Evolutionary conservation across 1,139 yeast genomes (phyloP), one percentile per base, ranked within the genome.

Genomic region (Yamadazyma pseudoaaseri): DNA sequence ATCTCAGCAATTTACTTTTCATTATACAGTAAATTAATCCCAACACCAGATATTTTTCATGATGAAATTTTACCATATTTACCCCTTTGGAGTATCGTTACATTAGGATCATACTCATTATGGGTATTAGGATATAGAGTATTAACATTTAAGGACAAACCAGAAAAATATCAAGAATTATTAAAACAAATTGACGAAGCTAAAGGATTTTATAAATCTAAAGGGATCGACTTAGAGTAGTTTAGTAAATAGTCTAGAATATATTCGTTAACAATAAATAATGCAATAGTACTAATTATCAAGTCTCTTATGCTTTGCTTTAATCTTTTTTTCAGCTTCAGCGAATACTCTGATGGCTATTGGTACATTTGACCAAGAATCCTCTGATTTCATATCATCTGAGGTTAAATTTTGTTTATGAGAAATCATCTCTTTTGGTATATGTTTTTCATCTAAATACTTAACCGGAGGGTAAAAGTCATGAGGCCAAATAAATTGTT

Each of bases 331-430:
- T 57, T 90, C 97, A 34, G 86, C 77, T 49, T 84, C 84, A 3
- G 95, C 87, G 65, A 90, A 90, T 3, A 79, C 96, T 40, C 77
- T 72, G 43, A 90, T 80, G 21, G 85, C 79, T 10, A 82, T 70
- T 10, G 95, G 95, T 29, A 87, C 80, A 33, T 75, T 81, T 5
- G 70, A 75, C 86, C 90, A 84, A 6, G 67, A 70, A 13, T 56
- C 61, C 31, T 51, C 48, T 20, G 49, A 34, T 34, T 42, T 30
- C 17, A 49, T 37, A 30, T 41, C 31, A 42, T 42, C 41, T 41
- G 47, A 33, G 31, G 41, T 29, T 43, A 43, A 40, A 42, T 48
- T 31, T 40, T 45, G 31, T 43, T 48, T 41, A 13, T 29, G 39
- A 3, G 35, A 32, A 16, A 12, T 17, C n/a, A 46, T 27, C 23